Conservation (phyloP, 2,329 filamentous ascomycete genomes). For the Sphaerulina populicola region DNA sequence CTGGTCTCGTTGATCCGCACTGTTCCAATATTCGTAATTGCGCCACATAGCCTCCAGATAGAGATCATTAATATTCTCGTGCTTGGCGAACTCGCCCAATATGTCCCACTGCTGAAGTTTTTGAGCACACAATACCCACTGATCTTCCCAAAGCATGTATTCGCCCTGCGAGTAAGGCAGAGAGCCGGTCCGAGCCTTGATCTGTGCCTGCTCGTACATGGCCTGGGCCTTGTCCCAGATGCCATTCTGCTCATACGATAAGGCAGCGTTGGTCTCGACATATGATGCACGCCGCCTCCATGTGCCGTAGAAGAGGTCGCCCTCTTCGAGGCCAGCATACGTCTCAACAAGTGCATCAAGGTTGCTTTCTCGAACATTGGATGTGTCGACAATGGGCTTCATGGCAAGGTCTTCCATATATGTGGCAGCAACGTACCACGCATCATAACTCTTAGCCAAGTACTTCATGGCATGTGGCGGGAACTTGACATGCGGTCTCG, state of each 20-base stretch:
- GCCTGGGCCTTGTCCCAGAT: conserved; percentile 99
- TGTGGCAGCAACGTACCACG: conserved; percentile 89
- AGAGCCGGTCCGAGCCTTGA: conserved; percentile 93
- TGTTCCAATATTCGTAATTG: conserved; percentile 90
- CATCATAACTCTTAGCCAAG: conserved; percentile 84
- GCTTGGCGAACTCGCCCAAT: conserved; percentile 92
- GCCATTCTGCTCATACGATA: conserved; percentile 97
- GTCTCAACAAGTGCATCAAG: conserved; percentile 91
- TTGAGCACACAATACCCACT: conserved; percentile 95
- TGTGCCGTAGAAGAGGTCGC: conserved; percentile 94
- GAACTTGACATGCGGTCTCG: conserved; percentile 80
- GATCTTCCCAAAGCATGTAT: conserved; percentile 99
- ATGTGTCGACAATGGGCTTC: conserved; percentile 73
- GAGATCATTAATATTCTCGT: conserved; percentile 96
- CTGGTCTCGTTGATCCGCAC: conserved; percentile 74
- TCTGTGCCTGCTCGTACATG: conserved; percentile 91
- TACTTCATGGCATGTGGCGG: conserved; percentile 96
- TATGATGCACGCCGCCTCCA: conserved; percentile 94
- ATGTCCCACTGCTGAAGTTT: conserved; percentile 99
- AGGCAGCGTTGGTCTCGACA: conserved; percentile 90
- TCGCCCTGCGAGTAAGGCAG: conserved; percentile 92
- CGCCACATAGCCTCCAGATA: conserved; percentile 93
- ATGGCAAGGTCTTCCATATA: conserved; percentile 86
- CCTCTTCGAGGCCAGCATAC: conserved; percentile 83
- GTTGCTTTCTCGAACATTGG: conserved; percentile 82